Base-by-base conservation (phyloP, 345 rosid species). In the Syzygium aromaticum region DNA sequence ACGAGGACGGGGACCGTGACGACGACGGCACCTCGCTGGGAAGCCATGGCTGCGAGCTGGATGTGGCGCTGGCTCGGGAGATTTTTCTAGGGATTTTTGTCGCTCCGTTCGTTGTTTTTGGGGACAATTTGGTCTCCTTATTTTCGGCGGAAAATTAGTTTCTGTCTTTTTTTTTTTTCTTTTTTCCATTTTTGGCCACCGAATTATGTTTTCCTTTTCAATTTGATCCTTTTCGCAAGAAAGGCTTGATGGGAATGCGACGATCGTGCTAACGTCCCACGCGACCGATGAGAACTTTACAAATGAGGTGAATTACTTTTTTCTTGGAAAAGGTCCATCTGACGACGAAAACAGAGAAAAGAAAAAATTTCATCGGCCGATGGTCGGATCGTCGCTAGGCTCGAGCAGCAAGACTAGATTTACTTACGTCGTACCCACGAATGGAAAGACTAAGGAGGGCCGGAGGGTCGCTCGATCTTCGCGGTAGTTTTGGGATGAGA, bases 11-110 rank as follows among this genome's bases (percentile, higher is more conserved):
- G 98, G 9, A 96, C 92, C 21, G 96, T 90, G 3, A 96, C 89
- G 28, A 95, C 90, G 8, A 95, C 51, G 5, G 98, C 97, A 5
- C 99, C 97, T 86, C 96, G 95, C 85, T 95, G 99, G 54, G 91
- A 87, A 59, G 89, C 56, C 86, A 87, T 87, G 86, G 83, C 17
- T 27, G 23, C 86, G n/a, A 25, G n/a, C 82, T 73, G 27, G 82
- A 22, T 13, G 82, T 10, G 82, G 82, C 10, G 82, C 49, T 19
- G 49, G 27, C 5, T 73, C 3, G 49, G 80, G 49, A 33, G 49
- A 19, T 38, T 19, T 19, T 33, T 73, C 27, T 19, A 38, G 49
- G 80, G 80, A 21, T 73, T 67, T 67, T 67, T 19, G 43, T 0
- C 8, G 77, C 40, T 0, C 40, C 82, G 82, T 73, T 73, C 49